Evolutionary conservation across 2,329 filamentous ascomycete genomes (phyloP), one percentile per base, ranked within the genome.

Genomic region (Thielaviopsis musarum): DNA sequence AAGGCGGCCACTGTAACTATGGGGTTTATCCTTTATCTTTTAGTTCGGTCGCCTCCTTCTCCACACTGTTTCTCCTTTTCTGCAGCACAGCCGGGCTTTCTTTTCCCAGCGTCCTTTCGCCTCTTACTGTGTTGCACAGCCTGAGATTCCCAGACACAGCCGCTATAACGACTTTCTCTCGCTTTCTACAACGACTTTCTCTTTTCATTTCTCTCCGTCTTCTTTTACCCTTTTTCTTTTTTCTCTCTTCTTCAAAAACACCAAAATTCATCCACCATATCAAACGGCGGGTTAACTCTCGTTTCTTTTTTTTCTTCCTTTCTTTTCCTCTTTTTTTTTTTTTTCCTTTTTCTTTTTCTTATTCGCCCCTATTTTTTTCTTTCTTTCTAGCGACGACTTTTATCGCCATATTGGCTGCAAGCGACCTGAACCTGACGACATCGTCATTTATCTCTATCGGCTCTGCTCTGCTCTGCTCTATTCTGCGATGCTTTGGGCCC

Each of bases 301-400:
- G 15, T n/a, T 58, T 26, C 22, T 48, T 49, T 66, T 52, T 15
- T 57, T 38, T 55, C 28, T 45, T 55, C 28, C 38, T 59, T 21
- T 54, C 17, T 56, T 60, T 52, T 19, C 54, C 62, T 62, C 52
- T 61, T 30, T 4, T 30, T 49, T 49, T 59, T 34, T 54, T 53
- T 64, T 62, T n/a, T 52, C 62, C 61, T 38, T 60, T 65, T 55
- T 61, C 56, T 57, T 24, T 30, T 59, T 52, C 59, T 52, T 57
- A 22, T 41, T 56, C 54, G 17, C 54, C 30, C 17, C 34, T 56
- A 7, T 52, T 34, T 22, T 26, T 26, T 15, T 2, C 10, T 26
- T 21, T 28, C 19, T 30, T 53, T 53, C 24, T 53, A 28, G 45
- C 19, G 45, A 49, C 45, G 17, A 5, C 9, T 49, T 21, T 49